Conservation (phyloP, 2,329 filamentous ascomycete species). For the Hypoxylon sp. region DNA sequence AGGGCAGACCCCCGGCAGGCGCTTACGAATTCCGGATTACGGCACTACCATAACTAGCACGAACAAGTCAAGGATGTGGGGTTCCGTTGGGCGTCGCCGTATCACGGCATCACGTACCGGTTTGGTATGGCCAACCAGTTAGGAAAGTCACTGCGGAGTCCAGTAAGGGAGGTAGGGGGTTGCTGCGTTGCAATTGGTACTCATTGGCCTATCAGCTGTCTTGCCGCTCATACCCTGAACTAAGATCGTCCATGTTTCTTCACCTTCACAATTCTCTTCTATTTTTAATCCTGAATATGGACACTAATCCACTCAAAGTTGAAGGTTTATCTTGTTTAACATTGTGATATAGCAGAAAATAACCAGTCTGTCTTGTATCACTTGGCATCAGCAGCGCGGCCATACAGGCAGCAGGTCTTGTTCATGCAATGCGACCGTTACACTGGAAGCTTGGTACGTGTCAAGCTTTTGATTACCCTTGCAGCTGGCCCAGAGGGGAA, state of each 20-base stretch:
- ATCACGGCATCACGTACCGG: conserved; percentile 26
- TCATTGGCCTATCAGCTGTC: conserved; percentile 33
- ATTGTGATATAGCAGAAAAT: conserved; percentile 18
- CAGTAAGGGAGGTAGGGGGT: conserved; percentile 31
- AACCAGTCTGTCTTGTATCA: conserved; percentile 10
- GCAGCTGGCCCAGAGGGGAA: conserved; percentile 32
- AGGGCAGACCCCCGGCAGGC: conserved; percentile 28
- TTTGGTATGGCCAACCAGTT: conserved; percentile 21
- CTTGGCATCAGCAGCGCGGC: conserved; percentile 28
- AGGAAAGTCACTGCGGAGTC: conserved; percentile 30
- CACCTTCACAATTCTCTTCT: conserved; percentile 27
- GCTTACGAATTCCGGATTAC: conserved; percentile 40
- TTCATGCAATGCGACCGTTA: conserved; percentile 43
- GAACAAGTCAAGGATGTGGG: conserved; percentile 34
- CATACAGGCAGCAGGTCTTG: conserved; percentile 25
- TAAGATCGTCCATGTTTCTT: conserved; percentile 26
- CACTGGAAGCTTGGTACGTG: conserved; percentile 44
- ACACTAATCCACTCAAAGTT: background rate
- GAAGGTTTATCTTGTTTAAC: background rate
- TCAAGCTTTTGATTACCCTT: conserved; percentile 44
- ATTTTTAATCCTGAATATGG: conserved; percentile 29
- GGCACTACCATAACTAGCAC: conserved; percentile 21
- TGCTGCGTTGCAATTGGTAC: conserved; percentile 29
- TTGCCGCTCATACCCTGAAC: conserved; percentile 30
- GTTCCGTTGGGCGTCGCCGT: conserved; percentile 22